Conservation (phyloP, 257 asterid genomes). For the Jasminum sambac region DNA sequence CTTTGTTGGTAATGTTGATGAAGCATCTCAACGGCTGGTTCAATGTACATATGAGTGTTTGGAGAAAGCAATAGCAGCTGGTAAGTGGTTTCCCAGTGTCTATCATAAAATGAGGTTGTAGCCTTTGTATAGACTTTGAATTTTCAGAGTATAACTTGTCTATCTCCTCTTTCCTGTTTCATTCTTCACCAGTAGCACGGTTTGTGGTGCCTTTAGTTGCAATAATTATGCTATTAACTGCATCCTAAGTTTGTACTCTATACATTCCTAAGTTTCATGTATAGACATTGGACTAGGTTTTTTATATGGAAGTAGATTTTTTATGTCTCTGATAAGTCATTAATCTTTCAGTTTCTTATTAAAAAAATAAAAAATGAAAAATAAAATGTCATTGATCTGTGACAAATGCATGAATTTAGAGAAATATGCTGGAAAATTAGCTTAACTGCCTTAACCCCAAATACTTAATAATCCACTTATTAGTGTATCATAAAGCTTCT, state of each 20-base stretch:
- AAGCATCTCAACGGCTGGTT: slow-evolving; percentile 74
- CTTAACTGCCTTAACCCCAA: not conserved
- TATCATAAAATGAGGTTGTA: not conserved
- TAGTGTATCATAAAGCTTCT: not conserved
- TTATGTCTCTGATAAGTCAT: not conserved
- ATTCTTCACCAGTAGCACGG: slow-evolving; percentile 4
- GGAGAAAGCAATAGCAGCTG: slow-evolving; percentile 91
- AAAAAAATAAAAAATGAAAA: no score
- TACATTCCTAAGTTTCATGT: no score
- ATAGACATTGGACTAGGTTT: not conserved
- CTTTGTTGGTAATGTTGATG: slow-evolving; percentile 95
- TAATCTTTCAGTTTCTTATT: no score
- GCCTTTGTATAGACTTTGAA: not conserved
- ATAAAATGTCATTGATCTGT: no score
- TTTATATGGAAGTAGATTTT: not conserved
- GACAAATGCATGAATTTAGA: not conserved
- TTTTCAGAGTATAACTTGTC: not conserved
- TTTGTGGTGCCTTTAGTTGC: not conserved
- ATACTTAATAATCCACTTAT: not conserved
- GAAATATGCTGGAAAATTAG: not conserved
- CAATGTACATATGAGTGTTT: slow-evolving; percentile 93
- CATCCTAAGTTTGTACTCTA: not conserved
- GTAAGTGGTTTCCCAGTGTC: slow-evolving; percentile 40
- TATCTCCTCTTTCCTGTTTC: not conserved
- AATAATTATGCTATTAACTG: not conserved